A percentile compares a stretch with the other conserved stretches of the same genome.
Conservation (phyloP, 805 yeast genomes). For the Clavispora santaluciae region DNA sequence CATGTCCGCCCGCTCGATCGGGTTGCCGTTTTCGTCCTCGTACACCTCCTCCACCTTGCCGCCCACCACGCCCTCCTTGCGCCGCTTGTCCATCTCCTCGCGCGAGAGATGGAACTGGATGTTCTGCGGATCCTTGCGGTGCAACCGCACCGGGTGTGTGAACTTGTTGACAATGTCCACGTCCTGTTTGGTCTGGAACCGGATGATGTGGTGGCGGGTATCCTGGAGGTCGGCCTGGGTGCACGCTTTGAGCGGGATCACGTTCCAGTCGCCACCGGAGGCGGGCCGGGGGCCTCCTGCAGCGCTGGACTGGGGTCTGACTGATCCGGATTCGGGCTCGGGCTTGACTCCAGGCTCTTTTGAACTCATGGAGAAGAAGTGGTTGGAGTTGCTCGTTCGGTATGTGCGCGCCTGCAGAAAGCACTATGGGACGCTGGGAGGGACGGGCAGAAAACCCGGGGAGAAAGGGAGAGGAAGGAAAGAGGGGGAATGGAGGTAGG, state of each 20-base stretch:
- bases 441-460: too few relatives aligned
- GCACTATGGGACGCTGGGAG: too few relatives aligned
- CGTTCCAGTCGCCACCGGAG: slow-evolving; percentile 35
- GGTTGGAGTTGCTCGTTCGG: neutral
- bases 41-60: slow-evolving; percentile 13
- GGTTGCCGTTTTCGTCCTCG: slow-evolving; percentile 12
- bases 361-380: slow-evolving; percentile 20
- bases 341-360: slow-evolving; percentile 24
- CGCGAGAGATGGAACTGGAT: slow-evolving; percentile 80
- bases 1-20: slow-evolving; percentile 31
- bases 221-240: slow-evolving; percentile 66
- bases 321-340: slow-evolving; percentile 13
- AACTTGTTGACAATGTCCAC: slow-evolving; percentile 72
- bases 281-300: slow-evolving; percentile 4
- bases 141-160: slow-evolving; percentile 78
- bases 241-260: slow-evolving; percentile 67
- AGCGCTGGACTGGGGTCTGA: slow-evolving; percentile 1
- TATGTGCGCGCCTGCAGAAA: too few relatives aligned
- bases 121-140: slow-evolving; percentile 89
- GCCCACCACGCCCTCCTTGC: slow-evolving; percentile 18
- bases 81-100: slow-evolving; percentile 57
- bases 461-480: too few relatives aligned
- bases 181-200: slow-evolving; percentile 67
- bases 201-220: slow-evolving; percentile 72
- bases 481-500: too few relatives aligned